These are phyloP conservation scores for Leucosporidium yakuticum DNA, from an alignment of 768 basidiomycete species.

Conservation along the genomic window DNA sequence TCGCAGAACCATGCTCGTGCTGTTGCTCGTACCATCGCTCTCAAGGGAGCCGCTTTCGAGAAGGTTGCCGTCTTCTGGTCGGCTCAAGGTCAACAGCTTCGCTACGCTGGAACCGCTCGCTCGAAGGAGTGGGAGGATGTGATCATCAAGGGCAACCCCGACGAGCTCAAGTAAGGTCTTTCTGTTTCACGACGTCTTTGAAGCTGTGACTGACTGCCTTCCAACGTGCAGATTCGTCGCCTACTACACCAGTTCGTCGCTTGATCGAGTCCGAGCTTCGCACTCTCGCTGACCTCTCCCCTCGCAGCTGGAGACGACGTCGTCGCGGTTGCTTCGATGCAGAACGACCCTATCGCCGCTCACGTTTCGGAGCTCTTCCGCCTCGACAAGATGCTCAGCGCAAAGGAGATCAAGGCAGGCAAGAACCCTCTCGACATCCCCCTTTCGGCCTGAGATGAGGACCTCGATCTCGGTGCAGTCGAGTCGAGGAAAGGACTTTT, in stretches of 20 bases:
- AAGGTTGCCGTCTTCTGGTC: constrained; percentile 85
- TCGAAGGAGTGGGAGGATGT: constrained; percentile 62
- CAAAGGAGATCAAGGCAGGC: constrained; percentile 64
- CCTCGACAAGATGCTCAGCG: constrained; percentile 70
- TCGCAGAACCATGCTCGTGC: constrained; percentile 68
- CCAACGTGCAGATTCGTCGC: constrained; percentile 59
- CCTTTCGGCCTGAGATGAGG: background rate
- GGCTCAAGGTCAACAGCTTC: constrained; percentile 77
- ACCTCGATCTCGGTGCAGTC: too few relatives aligned
- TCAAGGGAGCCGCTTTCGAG: constrained; percentile 57
- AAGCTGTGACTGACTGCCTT: background rate
- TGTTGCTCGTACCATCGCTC: constrained; percentile 68
- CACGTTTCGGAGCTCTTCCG: constrained; percentile 72
- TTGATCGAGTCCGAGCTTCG: constrained; percentile 36
- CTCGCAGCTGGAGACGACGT: constrained; percentile 23
- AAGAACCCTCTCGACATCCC: constrained; percentile 46
- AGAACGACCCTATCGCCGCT: constrained; percentile 48
- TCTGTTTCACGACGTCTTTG: constrained; percentile 38
- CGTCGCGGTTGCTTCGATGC: constrained; percentile 36
- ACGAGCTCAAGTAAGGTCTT: constrained; percentile 60
- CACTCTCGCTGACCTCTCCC: background rate
- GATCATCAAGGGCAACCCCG: constrained; percentile 66
- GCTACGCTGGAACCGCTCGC: constrained; percentile 70
- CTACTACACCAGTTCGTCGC: constrained; percentile 52
- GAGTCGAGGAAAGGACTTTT: too few relatives aligned